A percentile compares a stretch with the other conserved stretches of the same genome.
Conservation (phyloP, 768 basidiomycete genomes). For the Leucosporidium yakuticum region DNA sequence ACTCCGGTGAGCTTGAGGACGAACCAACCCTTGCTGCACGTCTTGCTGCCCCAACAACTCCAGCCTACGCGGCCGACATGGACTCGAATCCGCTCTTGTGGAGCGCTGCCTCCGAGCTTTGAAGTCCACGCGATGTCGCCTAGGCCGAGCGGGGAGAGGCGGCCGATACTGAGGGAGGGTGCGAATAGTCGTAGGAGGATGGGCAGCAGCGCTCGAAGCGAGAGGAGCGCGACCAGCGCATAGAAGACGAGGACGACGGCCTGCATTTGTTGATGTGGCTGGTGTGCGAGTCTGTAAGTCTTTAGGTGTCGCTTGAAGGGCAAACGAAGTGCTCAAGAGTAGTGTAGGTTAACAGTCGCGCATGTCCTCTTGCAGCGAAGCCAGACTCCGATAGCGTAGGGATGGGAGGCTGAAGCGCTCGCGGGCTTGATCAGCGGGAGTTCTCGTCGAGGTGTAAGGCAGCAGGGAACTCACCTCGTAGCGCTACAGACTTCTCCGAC, state of each 20-base stretch:
- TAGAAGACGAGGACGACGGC: neutral
- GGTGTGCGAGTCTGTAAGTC: neutral
- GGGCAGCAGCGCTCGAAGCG: slow-evolving; percentile 17
- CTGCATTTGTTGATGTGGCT: slow-evolving; percentile 2
- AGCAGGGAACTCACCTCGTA: no score
- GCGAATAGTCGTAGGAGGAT: slow-evolving; percentile 14
- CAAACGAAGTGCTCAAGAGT: no score
- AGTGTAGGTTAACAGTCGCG: no score
- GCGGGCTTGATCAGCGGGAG: no score
- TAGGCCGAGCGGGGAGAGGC: slow-evolving; percentile 11
- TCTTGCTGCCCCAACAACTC: slow-evolving; percentile 1
- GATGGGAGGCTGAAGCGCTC: no score
- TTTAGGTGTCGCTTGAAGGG: no score
- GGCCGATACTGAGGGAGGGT: slow-evolving; percentile 17
- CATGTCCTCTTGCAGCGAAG: no score
- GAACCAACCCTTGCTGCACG: slow-evolving; percentile 19
- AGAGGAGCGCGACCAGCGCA: slow-evolving; percentile 1
- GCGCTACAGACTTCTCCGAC: no score
- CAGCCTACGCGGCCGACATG: slow-evolving; percentile 14
- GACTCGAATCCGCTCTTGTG: neutral
- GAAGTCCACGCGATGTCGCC: slow-evolving; percentile 16
- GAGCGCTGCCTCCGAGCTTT: neutral
- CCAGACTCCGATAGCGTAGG: no score
- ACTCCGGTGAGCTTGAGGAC: slow-evolving; percentile 13
- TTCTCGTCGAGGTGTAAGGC: no score